Conservation (phyloP, 1,284 basidiomycete species). For the Cystobasidium sp. region DNA sequence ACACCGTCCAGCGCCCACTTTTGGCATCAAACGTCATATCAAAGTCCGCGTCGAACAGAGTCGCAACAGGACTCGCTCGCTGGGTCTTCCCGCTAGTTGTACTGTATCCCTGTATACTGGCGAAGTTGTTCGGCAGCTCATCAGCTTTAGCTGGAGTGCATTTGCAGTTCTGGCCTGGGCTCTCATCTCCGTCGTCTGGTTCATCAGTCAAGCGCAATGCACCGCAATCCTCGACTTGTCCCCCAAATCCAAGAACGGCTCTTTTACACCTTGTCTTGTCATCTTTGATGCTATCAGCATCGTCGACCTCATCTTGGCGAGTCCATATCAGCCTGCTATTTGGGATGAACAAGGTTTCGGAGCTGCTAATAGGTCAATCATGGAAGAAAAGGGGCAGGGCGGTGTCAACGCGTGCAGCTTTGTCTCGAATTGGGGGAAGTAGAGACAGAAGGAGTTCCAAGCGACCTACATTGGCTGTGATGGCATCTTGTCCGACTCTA, state of each 20-base stretch:
- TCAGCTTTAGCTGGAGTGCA: not conserved
- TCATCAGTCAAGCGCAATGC: constrained; percentile 26
- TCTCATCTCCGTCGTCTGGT: not conserved
- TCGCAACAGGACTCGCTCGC: not conserved
- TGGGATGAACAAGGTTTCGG: constrained; percentile 19
- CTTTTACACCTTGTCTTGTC: not conserved
- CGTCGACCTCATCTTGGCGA: not conserved
- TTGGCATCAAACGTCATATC: not conserved
- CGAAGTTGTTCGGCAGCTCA: not conserved
- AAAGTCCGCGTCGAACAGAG: constrained; percentile 25
- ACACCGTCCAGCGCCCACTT: constrained; percentile 13
- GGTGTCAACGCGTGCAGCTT: constrained; percentile 8
- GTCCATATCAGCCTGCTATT: constrained; percentile 32
- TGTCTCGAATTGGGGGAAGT: not conserved
- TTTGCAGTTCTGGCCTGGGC: not conserved
- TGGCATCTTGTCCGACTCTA: not conserved
- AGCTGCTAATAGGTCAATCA: constrained; percentile 22
- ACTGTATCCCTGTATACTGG: not conserved
- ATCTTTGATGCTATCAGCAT: no score
- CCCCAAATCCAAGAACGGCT: constrained; percentile 14
- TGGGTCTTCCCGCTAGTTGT: no score
- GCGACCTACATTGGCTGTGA: not conserved
- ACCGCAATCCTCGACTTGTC: constrained; percentile 22
- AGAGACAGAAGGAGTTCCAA: not conserved
- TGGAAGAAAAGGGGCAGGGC: constrained; percentile 3